Conservation (phyloP, 1,139 yeast species). For the Suhomyces atakaporum region DNA sequence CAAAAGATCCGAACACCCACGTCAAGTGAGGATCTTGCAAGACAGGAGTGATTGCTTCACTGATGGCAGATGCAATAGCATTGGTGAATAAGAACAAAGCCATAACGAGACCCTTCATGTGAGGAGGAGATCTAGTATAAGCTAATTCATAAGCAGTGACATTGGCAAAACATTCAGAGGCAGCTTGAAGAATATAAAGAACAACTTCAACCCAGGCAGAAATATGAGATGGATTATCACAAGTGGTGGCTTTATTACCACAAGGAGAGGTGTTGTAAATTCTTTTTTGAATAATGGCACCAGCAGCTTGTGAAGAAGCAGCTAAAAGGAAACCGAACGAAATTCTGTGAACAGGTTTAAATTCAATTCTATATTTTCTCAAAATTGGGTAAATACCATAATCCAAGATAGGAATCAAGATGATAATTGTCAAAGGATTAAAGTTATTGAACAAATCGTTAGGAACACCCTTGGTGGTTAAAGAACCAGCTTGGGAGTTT, state of each 20-base stretch:
- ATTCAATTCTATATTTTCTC: slow-evolving; percentile 46
- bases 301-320: slow-evolving; percentile 42
- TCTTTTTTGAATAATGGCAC: slow-evolving; percentile 40
- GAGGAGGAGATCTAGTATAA: slow-evolving; percentile 66
- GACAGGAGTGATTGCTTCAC: slow-evolving; percentile 57
- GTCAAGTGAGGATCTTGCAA: slow-evolving; percentile 55
- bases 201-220: slow-evolving; percentile 58
- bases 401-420: slow-evolving; percentile 66
- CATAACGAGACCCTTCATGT: slow-evolving; percentile 69
- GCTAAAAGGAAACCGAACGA: slow-evolving; percentile 38
- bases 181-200: slow-evolving; percentile 57
- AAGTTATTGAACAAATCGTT: slow-evolving; percentile 69
- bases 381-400: slow-evolving; percentile 58
- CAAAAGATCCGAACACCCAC: slow-evolving; percentile 56
- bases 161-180: slow-evolving; percentile 69
- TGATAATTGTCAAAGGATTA: slow-evolving; percentile 66
- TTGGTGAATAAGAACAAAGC: slow-evolving; percentile 62
- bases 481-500: slow-evolving; percentile 66
- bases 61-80: slow-evolving; percentile 61
- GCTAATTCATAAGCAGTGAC: slow-evolving; percentile 73
- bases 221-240: slow-evolving; percentile 49
- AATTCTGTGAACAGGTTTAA: slow-evolving; percentile 40
- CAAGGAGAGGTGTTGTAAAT: slow-evolving; percentile 42
- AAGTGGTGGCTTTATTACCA: slow-evolving; percentile 47
- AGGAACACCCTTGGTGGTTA: slow-evolving; percentile 68